These are phyloP conservation scores for Aureobasidium sp. DNA, from an alignment of 2,329 filamentous ascomycete genomes.

Conservation along the genomic window DNA sequence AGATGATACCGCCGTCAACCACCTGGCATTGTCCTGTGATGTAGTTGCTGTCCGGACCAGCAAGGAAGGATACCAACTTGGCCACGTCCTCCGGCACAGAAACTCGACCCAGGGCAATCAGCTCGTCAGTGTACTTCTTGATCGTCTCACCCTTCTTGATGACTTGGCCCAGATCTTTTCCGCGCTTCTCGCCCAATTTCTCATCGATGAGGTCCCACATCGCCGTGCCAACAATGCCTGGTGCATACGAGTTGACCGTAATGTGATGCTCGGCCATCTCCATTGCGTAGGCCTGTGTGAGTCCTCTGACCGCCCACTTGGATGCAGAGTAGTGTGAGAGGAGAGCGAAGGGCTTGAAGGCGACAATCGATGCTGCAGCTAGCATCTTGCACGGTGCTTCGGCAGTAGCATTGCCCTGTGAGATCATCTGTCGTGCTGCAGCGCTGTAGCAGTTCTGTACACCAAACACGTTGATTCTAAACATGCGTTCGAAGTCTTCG, in stretches of 20 bases:
- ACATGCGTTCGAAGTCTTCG: slow-evolving; percentile 49
- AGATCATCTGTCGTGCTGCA: slow-evolving; percentile 57
- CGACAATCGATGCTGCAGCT: slow-evolving; percentile 42
- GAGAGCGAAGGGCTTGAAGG: slow-evolving; percentile 50
- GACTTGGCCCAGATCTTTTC: slow-evolving; percentile 43
- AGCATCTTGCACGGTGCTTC: slow-evolving; percentile 39
- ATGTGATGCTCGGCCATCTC: slow-evolving; percentile 56
- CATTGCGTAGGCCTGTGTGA: slow-evolving; percentile 59
- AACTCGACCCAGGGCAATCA: slow-evolving; percentile 49
- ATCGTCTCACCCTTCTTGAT: slow-evolving; percentile 32
- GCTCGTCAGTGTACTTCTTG: slow-evolving; percentile 43
- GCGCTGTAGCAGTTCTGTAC: slow-evolving; percentile 56
- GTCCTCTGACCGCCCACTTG: slow-evolving; percentile 58
- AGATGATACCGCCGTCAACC: slow-evolving; percentile 33
- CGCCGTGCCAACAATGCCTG: slow-evolving; percentile 56
- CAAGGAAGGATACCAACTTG: slow-evolving; percentile 53
- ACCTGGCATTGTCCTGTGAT: slow-evolving; percentile 58
- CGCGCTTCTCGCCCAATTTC: slow-evolving; percentile 44
- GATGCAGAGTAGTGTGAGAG: slow-evolving; percentile 55
- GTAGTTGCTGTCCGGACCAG: slow-evolving; percentile 51
- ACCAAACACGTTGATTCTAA: slow-evolving; percentile 56
- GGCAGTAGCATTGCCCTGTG: slow-evolving; percentile 42
- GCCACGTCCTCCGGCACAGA: slow-evolving; percentile 56
- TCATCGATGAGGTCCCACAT: slow-evolving; percentile 65
- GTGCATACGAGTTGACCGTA: slow-evolving; percentile 58